Evolutionary conservation across 2,329 filamentous ascomycete species (phyloP).

Genomic region (Pseudomassariella vexata): DNA sequence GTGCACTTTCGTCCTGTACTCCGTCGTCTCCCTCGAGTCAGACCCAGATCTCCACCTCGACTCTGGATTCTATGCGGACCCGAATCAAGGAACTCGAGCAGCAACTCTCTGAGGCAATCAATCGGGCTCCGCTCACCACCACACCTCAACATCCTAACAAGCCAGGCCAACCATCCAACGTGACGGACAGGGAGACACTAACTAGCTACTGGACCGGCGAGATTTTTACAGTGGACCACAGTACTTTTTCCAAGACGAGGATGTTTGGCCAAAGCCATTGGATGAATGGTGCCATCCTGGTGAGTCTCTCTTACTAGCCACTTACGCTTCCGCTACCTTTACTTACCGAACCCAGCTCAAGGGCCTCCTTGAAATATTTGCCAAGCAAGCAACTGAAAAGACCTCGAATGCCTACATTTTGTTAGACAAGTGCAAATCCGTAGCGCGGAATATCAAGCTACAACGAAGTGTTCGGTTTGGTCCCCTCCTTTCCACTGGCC

Average conservation of each 20-base stretch:
- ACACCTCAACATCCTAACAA: conserved; percentile 23
- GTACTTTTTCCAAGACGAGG: conserved; percentile 48
- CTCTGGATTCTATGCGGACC: conserved; percentile 30
- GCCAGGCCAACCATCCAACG: neutral
- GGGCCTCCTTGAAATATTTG: conserved; percentile 38
- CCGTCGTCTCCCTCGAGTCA: conserved; percentile 16
- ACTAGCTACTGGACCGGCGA: conserved; percentile 29
- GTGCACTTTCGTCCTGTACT: neutral
- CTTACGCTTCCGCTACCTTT: no score
- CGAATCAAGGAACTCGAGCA: conserved; percentile 38
- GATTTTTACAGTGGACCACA: conserved; percentile 27
- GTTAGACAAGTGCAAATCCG: conserved; percentile 44
- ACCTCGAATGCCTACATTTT: conserved; percentile 26
- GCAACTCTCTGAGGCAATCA: conserved; percentile 26
- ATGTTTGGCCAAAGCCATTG: conserved; percentile 54
- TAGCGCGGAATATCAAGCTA: conserved; percentile 47
- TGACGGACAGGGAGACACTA: conserved; percentile 19
- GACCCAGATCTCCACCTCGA: conserved; percentile 15
- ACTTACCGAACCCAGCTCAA: no score
- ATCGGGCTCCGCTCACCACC: conserved; percentile 11
- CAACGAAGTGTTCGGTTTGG: conserved; percentile 41
- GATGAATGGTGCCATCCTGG: conserved; percentile 42
- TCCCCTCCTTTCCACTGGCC: conserved; percentile 32
- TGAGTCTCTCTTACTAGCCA: no score
- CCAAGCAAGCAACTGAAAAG: conserved; percentile 31